Conservation (phyloP, 2,329 filamentous ascomycete species). For the Beauveria brongniartii region DNA sequence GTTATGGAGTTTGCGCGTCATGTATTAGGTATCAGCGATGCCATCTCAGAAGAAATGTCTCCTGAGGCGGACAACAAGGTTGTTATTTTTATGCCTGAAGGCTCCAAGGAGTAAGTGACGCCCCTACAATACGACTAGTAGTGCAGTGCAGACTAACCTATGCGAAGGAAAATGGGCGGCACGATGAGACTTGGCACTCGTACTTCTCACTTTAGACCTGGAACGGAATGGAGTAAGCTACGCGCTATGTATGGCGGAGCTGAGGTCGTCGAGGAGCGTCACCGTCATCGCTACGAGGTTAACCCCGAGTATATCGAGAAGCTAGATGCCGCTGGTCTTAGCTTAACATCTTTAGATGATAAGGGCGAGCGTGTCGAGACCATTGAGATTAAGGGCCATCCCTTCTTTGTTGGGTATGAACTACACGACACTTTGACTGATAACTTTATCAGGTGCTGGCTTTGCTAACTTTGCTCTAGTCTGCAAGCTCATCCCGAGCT, state of each 20-base stretch:
- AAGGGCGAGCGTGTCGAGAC: slow-evolving; percentile 75
- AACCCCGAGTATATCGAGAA: slow-evolving; percentile 69
- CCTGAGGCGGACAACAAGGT: slow-evolving; percentile 55
- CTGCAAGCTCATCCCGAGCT: slow-evolving; percentile 91
- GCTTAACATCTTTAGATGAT: slow-evolving; percentile 73
- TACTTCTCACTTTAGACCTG: slow-evolving; percentile 65
- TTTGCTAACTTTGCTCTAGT: slow-evolving; percentile 20
- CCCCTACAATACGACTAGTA: too few species aligned
- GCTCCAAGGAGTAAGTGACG: slow-evolving; percentile 25
- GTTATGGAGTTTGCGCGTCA: slow-evolving; percentile 83
- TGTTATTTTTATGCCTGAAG: slow-evolving; percentile 89
- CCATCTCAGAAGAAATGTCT: slow-evolving; percentile 49
- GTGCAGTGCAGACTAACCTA: too few species aligned
- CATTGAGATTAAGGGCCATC: slow-evolving; percentile 73
- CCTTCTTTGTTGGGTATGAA: slow-evolving; percentile 56
- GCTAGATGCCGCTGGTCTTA: slow-evolving; percentile 60
- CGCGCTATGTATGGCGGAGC: slow-evolving; percentile 62
- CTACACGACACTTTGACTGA: too few species aligned
- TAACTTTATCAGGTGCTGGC: too few species aligned
- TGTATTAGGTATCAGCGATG: slow-evolving; percentile 54
- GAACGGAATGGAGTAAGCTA: slow-evolving; percentile 70
- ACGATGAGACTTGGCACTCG: slow-evolving; percentile 81
- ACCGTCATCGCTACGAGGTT: slow-evolving; percentile 86
- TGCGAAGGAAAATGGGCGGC: slow-evolving; percentile 53
- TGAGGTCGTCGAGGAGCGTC: slow-evolving; percentile 58